Percentiles rank a stretch among this genome's conserved stretches.
phyloP scores from a whole-genome alignment of 202 grass and related monocot species.

The Bolboschoenoplectus hybrid region DNA sequence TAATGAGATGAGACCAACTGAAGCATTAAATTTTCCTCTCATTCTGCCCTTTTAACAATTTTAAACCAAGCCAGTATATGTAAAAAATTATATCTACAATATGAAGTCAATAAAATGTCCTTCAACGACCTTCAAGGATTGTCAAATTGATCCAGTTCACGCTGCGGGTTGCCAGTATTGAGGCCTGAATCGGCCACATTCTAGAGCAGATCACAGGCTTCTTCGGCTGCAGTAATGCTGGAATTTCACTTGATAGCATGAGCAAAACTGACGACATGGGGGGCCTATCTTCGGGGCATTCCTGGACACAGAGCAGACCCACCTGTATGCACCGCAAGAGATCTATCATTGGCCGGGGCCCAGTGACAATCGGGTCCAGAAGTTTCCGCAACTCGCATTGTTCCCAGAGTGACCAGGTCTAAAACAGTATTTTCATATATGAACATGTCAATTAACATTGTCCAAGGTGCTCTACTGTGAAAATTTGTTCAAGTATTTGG shows the following conservation, averaged over 20 bases:
- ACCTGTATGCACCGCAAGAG: slow-evolving; percentile 36
- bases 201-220: slow-evolving; percentile 51
- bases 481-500: background rate
- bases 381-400: background rate
- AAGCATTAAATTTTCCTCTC: too few relatives aligned
- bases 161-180: background rate
- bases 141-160: slow-evolving; percentile 19
- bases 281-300: slow-evolving; percentile 30
- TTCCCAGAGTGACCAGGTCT: slow-evolving; percentile 39
- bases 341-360: background rate
- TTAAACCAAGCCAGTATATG: background rate
- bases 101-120: too few relatives aligned
- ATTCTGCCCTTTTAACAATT: background rate
- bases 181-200: background rate
- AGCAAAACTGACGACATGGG: slow-evolving; percentile 36
- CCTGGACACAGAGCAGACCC: slow-evolving; percentile 39
- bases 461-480: background rate
- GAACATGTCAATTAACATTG: background rate
- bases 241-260: slow-evolving; percentile 48
- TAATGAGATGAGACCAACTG: too few relatives aligned
- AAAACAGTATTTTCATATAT: background rate
- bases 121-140: background rate
- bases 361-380: slow-evolving; percentile 15
- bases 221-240: slow-evolving; percentile 30
- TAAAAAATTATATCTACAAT: background rate